These are phyloP conservation scores for Ambrosiella cleistominuta DNA, from an alignment of 2,329 filamentous ascomycete species.

Conservation along the genomic window DNA sequence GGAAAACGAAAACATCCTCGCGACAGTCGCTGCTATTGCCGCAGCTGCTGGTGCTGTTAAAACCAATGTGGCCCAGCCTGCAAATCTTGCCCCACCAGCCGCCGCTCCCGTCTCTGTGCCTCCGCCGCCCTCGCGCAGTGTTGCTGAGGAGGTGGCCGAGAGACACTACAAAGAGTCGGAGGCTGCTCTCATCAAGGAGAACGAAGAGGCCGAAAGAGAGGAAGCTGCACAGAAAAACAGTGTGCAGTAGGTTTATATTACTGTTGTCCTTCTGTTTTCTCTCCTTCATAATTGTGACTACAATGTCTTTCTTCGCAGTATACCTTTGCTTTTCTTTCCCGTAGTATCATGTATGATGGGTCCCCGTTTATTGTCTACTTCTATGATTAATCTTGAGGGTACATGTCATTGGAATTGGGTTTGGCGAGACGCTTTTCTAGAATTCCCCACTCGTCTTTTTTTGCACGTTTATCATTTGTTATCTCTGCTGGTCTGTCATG, in stretches of 20 bases:
- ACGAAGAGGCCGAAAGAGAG: slow-evolving; percentile 35
- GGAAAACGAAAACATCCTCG: slow-evolving; percentile 21
- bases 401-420: neutral
- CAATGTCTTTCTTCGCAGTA: neutral
- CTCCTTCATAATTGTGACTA: neutral
- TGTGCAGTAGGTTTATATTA: neutral
- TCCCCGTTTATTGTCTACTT: neutral
- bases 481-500: neutral
- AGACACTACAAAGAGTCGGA: slow-evolving; percentile 17
- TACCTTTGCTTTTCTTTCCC: neutral
- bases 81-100: slow-evolving; percentile 24
- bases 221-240: slow-evolving; percentile 25
- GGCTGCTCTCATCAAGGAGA: slow-evolving; percentile 32
- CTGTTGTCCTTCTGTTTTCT: neutral
- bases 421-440: neutral
- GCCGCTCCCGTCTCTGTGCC: slow-evolving; percentile 18
- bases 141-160: neutral
- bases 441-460: neutral
- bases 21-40: neutral
- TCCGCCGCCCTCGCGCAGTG: neutral
- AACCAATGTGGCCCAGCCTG: slow-evolving; percentile 8
- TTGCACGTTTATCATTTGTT: neutral
- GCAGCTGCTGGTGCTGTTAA: neutral
- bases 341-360: neutral
- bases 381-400: neutral